Percentiles rank a stretch among this genome's conserved stretches.
phyloP scores from a whole-genome alignment of 148 eudicot species.

The Diospyros lotus region DNA sequence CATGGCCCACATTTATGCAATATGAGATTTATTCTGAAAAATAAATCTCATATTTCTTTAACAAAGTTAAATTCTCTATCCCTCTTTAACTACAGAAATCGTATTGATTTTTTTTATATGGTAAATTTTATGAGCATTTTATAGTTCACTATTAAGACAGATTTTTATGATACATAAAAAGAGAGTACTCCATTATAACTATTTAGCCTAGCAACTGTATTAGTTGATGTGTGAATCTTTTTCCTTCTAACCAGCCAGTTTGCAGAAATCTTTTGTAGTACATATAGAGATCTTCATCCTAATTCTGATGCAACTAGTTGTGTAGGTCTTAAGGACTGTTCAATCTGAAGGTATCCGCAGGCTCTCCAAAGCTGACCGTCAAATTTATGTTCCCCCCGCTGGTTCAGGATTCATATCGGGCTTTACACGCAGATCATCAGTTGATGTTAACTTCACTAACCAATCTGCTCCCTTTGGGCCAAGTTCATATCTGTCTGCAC shows the following conservation, averaged over 20 bases:
- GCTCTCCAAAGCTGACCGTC: conserved; percentile 79
- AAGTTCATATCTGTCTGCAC: conserved; percentile 80
- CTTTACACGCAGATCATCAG: conserved; percentile 58
- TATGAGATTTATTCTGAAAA: background rate
- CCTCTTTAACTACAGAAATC: background rate
- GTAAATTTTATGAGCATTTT: background rate
- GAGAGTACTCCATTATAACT: background rate
- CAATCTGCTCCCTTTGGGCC: conserved; percentile 71
- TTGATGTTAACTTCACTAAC: conserved; percentile 44
- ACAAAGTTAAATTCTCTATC: background rate
- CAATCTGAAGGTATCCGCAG: conserved; percentile 96
- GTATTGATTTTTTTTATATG: background rate
- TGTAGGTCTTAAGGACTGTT: conserved; percentile 81
- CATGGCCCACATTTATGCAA: background rate
- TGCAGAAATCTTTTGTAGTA: background rate
- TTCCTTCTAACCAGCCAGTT: background rate
- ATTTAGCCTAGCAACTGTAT: background rate
- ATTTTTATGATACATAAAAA: background rate
- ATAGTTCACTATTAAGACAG: background rate
- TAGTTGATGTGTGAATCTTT: background rate
- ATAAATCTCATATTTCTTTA: background rate
- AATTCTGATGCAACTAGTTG: conserved; percentile 5
- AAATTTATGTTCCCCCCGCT: conserved; percentile 86
- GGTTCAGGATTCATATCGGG: conserved; percentile 95
- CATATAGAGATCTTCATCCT: background rate